Evolutionary conservation across 345 rosid genomes (phyloP).

Genomic region (Stellera chamaejasme): DNA sequence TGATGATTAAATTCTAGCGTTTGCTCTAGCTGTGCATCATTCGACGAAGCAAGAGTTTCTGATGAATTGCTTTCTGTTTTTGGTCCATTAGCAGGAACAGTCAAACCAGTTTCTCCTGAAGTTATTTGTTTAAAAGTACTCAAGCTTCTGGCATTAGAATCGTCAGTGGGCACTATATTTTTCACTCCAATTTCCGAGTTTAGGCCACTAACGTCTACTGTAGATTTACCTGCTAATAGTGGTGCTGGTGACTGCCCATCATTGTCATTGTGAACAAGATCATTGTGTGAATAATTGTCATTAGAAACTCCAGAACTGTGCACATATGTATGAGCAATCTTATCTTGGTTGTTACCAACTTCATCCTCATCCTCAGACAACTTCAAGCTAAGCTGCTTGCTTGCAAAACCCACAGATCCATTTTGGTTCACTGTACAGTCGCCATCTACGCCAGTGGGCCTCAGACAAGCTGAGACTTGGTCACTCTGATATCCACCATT

Average conservation of each 20-base stretch:
- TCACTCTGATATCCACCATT: background rate
- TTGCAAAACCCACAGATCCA: background rate
- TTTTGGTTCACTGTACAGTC: background rate
- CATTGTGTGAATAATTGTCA: slow-evolving; percentile 11
- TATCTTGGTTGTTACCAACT: slow-evolving; percentile 16
- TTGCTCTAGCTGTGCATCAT: slow-evolving; percentile 20
- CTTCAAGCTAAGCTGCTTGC: slow-evolving; percentile 15
- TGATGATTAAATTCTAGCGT: slow-evolving; percentile 10
- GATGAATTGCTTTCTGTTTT: slow-evolving; percentile 13
- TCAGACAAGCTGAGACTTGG: background rate
- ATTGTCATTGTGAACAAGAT: slow-evolving; percentile 13
- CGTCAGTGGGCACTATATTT: slow-evolving; percentile 11
- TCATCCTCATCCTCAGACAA: slow-evolving; percentile 14
- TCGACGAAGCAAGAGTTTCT: slow-evolving; percentile 10
- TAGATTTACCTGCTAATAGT: slow-evolving; percentile 11
- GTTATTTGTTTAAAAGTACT: background rate
- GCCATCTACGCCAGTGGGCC: slow-evolving; percentile 5
- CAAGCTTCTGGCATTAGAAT: slow-evolving; percentile 11
- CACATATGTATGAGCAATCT: slow-evolving; percentile 6
- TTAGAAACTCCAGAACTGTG: slow-evolving; percentile 15
- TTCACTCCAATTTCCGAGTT: slow-evolving; percentile 16
- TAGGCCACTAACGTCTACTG: slow-evolving; percentile 16
- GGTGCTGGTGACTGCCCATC: slow-evolving; percentile 17
- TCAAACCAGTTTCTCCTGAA: slow-evolving; percentile 8
- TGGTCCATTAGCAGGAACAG: slow-evolving; percentile 9